Conservation (phyloP, 371 early-diverging fungal species). For the Syncephalastrum contaminatum region DNA sequence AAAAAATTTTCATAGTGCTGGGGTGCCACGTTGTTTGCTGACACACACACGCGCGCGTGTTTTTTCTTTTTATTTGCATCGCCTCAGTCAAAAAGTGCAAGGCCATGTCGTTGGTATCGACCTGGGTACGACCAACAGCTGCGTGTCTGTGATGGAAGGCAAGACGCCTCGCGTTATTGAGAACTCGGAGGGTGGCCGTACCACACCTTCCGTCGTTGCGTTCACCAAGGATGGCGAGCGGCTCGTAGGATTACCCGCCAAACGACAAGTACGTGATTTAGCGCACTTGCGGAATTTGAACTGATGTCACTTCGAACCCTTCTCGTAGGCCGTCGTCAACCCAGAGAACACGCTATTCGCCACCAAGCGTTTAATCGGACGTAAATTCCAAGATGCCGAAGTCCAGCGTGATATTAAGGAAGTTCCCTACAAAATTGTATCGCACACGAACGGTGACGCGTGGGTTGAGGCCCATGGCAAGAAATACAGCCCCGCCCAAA, state of each 20-base stretch:
- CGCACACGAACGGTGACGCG: conserved; percentile 92
- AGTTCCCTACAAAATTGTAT: conserved; percentile 88
- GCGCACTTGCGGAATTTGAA: conserved; percentile 1
- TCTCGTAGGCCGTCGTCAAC: conserved; percentile 78
- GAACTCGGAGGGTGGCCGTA: conserved; percentile 91
- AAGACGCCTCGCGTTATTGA: conserved; percentile 92
- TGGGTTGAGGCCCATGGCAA: conserved; percentile 93
- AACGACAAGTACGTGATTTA: conserved; percentile 58
- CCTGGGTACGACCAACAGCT: conserved; percentile 98
- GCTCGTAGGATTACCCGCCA: conserved; percentile 92
- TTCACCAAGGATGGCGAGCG: conserved; percentile 86
- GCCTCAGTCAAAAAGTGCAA: conserved; percentile 70
- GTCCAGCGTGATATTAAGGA: conserved; percentile 85
- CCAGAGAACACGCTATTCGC: conserved; percentile 92
- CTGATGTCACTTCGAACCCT: conserved; percentile 8
- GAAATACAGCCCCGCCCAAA: conserved; percentile 94
- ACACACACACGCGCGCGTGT: not conserved
- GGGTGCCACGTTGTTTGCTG: not conserved
- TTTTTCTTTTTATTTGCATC: conserved; percentile 2
- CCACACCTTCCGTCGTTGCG: conserved; percentile 95
- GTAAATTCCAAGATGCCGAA: conserved; percentile 83
- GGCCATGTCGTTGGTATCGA: conserved; percentile 97
- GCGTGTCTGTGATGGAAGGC: conserved; percentile 95
- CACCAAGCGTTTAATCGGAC: conserved; percentile 95
- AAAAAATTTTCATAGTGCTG: not conserved